These are phyloP conservation scores for Hymenoscyphus salicellus DNA, from an alignment of 2,329 filamentous ascomycete species.

Conservation along the genomic window DNA sequence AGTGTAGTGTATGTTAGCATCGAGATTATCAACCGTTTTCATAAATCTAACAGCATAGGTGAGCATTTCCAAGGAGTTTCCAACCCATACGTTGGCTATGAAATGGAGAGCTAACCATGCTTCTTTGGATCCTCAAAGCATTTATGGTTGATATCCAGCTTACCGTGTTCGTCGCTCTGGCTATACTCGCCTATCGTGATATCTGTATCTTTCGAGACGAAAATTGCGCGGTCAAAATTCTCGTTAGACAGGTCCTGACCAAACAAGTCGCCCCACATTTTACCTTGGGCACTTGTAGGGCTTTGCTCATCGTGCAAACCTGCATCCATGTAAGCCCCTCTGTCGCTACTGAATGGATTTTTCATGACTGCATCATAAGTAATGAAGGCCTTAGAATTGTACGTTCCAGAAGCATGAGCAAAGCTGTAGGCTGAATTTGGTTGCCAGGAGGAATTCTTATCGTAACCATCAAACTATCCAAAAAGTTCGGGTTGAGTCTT, in stretches of 20 bases:
- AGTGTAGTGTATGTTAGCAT: constrained; percentile 10
- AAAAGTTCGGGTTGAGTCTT: not conserved
- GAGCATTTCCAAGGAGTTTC: constrained; percentile 6
- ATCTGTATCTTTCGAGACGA: constrained; percentile 2
- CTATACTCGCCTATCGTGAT: constrained; percentile 6
- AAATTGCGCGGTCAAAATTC: constrained; percentile 4
- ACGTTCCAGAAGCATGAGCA: not conserved
- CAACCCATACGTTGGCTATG: not conserved
- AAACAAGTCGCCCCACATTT: constrained; percentile 3
- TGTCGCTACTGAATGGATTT: constrained; percentile 6
- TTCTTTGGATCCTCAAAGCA: constrained; percentile 2
- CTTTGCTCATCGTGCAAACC: constrained; percentile 1
- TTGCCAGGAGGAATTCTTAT: not conserved
- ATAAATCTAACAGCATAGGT: constrained; percentile 8
- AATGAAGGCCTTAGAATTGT: constrained; percentile 6
- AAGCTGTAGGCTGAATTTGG: not conserved
- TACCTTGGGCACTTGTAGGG: not conserved
- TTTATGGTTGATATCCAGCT: constrained; percentile 5
- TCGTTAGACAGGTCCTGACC: not conserved
- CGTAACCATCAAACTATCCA: not conserved
- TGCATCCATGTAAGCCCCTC: constrained; percentile 1
- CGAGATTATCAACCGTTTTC: constrained; percentile 11
- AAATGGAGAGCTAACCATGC: constrained; percentile 6
- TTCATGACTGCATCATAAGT: constrained; percentile 9
- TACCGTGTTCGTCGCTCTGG: not conserved